phyloP scores from a whole-genome alignment of 2,329 filamentous ascomycete genomes.

The Cladophialophora immunda region DNA sequence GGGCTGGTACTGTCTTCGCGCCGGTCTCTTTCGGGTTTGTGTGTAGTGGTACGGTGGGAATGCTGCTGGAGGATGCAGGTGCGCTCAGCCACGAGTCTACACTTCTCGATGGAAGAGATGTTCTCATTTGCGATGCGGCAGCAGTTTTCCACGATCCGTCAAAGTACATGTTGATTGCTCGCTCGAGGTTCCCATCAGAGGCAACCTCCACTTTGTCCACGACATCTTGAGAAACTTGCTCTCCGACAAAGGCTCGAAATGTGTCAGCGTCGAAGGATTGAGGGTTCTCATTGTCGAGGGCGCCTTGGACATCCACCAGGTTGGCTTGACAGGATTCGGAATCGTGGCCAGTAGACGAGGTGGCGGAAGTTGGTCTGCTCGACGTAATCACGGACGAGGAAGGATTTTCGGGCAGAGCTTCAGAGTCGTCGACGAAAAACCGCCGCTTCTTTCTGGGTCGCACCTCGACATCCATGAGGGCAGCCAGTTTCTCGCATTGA shows the following conservation, averaged over 20 bases:
- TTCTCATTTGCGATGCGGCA: not conserved
- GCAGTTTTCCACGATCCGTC: slow-evolving; percentile 67
- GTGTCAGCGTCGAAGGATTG: slow-evolving; percentile 62
- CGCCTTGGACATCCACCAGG: slow-evolving; percentile 25
- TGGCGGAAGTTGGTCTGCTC: slow-evolving; percentile 41
- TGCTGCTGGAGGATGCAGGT: slow-evolving; percentile 7
- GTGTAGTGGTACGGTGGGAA: not conserved
- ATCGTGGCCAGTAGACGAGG: slow-evolving; percentile 29
- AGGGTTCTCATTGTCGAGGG: slow-evolving; percentile 13
- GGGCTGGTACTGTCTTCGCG: slow-evolving; percentile 38
- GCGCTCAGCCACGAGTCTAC: slow-evolving; percentile 29
- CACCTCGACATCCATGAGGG: slow-evolving; percentile 54
- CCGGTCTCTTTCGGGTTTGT: not conserved
- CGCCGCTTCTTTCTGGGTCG: slow-evolving; percentile 69
- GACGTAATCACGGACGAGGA: slow-evolving; percentile 44
- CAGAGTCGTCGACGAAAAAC: slow-evolving; percentile 66
- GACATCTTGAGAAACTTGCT: slow-evolving; percentile 54
- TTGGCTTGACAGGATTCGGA: slow-evolving; percentile 31
- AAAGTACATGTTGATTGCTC: slow-evolving; percentile 70
- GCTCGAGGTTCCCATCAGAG: slow-evolving; percentile 64
- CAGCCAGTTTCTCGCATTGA: not conserved
- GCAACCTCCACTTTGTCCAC: slow-evolving; percentile 59
- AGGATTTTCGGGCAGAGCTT: slow-evolving; percentile 40
- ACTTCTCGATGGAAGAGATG: slow-evolving; percentile 24
- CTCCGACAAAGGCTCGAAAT: slow-evolving; percentile 67